Conservation (phyloP, 139 green algal species). For the Tetraselmis striata region DNA sequence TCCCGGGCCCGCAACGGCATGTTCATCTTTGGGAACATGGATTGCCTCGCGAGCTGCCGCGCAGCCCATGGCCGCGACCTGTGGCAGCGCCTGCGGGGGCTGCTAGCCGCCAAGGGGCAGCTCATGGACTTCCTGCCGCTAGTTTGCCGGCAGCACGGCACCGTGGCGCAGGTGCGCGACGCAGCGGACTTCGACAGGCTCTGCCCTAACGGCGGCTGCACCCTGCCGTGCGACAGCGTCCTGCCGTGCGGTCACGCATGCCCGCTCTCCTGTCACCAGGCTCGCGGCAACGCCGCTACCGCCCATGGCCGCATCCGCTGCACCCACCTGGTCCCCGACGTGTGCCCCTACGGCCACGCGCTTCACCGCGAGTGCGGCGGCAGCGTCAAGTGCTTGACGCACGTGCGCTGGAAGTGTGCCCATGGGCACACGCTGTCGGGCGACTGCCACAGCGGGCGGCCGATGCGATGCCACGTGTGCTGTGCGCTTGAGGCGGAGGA, state of each 20-base stretch:
- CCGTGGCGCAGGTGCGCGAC: constrained; percentile 16
- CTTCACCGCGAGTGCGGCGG: not conserved
- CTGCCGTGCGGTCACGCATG: constrained; percentile 55
- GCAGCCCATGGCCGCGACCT: not conserved
- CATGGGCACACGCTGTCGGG: too few species aligned
- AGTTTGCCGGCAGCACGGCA: constrained; percentile 43
- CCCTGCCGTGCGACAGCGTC: constrained; percentile 27
- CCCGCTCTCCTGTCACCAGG: not conserved
- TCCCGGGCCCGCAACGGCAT: constrained; percentile 63
- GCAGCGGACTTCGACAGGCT: constrained; percentile 23
- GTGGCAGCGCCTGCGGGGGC: not conserved
- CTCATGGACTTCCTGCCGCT: constrained; percentile 26
- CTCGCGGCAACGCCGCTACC: constrained; percentile 3
- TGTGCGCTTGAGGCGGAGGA: too few species aligned
- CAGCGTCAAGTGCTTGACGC: too few species aligned
- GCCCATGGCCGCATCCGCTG: not conserved
- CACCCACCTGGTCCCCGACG: not conserved
- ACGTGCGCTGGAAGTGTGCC: too few species aligned
- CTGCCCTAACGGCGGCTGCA: constrained; percentile 48
- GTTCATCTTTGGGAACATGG: constrained; percentile 60
- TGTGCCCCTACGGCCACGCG: not conserved
- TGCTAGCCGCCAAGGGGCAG: not conserved
- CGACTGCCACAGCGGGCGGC: too few species aligned
- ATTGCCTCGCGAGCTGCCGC: constrained; percentile 25
- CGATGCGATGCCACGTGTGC: too few species aligned